phyloP scores from a whole-genome alignment of 2,329 filamentous ascomycete species.

The Colletotrichum euphorbiae region DNA sequence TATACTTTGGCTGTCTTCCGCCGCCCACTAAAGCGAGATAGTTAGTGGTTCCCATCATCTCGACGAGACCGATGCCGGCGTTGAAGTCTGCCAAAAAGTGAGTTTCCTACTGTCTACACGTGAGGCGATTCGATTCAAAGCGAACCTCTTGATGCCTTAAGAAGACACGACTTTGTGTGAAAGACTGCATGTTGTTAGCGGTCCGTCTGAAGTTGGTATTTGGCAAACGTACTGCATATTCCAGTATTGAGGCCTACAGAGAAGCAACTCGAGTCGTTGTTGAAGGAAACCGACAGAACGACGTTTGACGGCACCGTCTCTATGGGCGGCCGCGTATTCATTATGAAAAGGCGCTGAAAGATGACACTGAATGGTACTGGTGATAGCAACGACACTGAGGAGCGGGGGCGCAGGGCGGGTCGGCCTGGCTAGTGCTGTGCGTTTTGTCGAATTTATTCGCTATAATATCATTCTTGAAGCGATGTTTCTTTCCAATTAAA shows the following conservation, averaged over 20 bases:
- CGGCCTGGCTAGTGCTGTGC: slow-evolving; percentile 16
- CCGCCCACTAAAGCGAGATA: slow-evolving; percentile 92
- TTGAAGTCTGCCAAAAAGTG: slow-evolving; percentile 71
- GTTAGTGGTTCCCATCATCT: slow-evolving; percentile 89
- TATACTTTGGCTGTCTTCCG: slow-evolving; percentile 85
- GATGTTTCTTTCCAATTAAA: slow-evolving; percentile 13
- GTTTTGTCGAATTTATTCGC: slow-evolving; percentile 9
- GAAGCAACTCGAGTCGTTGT: slow-evolving; percentile 86
- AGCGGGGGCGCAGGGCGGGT: slow-evolving; percentile 1
- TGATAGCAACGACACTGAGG: not conserved
- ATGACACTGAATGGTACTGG: not conserved
- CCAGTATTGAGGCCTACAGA: slow-evolving; percentile 87
- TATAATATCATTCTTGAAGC: slow-evolving; percentile 30
- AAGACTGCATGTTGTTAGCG: slow-evolving; percentile 68
- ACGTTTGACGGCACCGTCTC: slow-evolving; percentile 79
- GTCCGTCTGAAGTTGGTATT: not conserved
- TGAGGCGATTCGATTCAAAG: no score
- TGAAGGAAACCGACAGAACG: slow-evolving; percentile 88
- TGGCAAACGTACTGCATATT: slow-evolving; percentile 75
- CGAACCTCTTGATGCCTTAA: slow-evolving; percentile 67
- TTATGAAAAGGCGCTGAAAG: slow-evolving; percentile 54
- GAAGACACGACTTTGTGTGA: slow-evolving; percentile 76
- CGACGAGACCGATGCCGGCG: slow-evolving; percentile 82
- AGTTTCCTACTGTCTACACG: no score
- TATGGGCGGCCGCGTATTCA: slow-evolving; percentile 92